Base-by-base conservation (phyloP, 2,329 filamentous ascomycete genomes). In the Penicillium occitanis region DNA sequence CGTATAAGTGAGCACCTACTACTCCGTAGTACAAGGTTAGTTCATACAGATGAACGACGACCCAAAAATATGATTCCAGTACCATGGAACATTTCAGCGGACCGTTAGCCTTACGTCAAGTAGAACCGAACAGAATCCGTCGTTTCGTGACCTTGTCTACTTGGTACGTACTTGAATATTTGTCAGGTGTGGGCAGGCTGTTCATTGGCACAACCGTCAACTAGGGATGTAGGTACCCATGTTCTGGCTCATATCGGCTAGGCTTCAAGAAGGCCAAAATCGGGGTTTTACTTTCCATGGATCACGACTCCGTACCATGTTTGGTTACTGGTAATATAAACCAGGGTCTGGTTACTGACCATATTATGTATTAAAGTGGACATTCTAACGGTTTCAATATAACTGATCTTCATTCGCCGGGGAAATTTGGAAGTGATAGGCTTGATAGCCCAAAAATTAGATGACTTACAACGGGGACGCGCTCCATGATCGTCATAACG, bases 31-130 rank as follows among this genome's bases (percentile, higher is more conserved):
- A 35, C 35, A 14, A 19, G 5, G 5, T 10, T 6, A 28, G 22
- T 50, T 17, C 46, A 28, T 7, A 25, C 8, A 17, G 50, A 55
- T 55, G 14, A 33, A 33, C 28, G 50, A 40, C 30, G 30, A 57
- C 14, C 53, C 53, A 57, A 57, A 57, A 57, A 40, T 40, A 57
- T 6, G 33, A 40, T 57, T 57, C 53, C 53, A 37, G 53, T 57
- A 57, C 53, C 53, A 57, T 57, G 53, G 53, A 17, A 17, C 28
- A 22, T 14, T 40, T 37, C 30, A 57, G 33, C 53, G 53, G 53
- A 37, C 53, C 48, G 48, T 30, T 51, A 51, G 48, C 48, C 48
- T 28, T 51, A 30, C 51, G 17, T 35, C 14, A 37, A 55, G 3
- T 5, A 35, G 8, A n/a, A 8, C 50, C 17, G 51, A 37, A 37